These are phyloP conservation scores for Sinapis alba DNA, from an alignment of 441 rosid species.

Conservation along the genomic window DNA sequence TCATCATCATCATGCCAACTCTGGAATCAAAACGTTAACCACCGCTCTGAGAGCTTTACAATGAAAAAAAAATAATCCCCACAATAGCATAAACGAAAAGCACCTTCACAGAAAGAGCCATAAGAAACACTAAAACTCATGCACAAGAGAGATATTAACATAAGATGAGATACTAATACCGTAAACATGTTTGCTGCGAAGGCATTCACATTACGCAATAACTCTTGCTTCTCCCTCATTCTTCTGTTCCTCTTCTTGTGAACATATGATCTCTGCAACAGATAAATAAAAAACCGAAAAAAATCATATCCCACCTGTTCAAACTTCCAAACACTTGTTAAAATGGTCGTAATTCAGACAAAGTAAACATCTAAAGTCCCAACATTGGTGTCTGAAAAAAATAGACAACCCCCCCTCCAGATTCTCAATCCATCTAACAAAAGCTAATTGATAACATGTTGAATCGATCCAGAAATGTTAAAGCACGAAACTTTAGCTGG, in stretches of 20 bases:
- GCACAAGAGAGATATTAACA: constrained; percentile 12
- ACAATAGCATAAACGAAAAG: not conserved
- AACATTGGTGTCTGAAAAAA: constrained; percentile 11
- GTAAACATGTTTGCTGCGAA: constrained; percentile 68
- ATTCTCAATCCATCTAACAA: not conserved
- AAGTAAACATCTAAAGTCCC: not conserved
- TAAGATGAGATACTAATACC: constrained; percentile 42
- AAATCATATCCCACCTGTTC: not conserved
- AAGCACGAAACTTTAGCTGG: constrained; percentile 10
- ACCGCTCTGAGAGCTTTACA: constrained; percentile 12
- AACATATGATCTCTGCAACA: constrained; percentile 39
- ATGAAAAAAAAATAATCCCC: not conserved
- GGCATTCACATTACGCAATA: constrained; percentile 55
- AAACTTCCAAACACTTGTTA: not conserved
- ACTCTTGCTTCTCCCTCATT: constrained; percentile 53
- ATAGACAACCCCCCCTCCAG: not conserved
- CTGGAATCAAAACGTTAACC: constrained; percentile 45
- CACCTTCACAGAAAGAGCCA: constrained; percentile 1
- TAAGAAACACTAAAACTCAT: constrained; percentile 4
- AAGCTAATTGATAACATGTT: constrained; percentile 2
- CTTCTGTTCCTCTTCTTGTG: constrained; percentile 65
- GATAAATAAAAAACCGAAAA: not conserved
- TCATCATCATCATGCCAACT: constrained; percentile 58
- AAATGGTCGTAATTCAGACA: constrained; percentile 1
- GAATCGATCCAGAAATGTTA: not conserved